Percentiles rank a stretch among this genome's conserved stretches.
Conservation (phyloP, 2,329 filamentous ascomycete genomes). For the Exophiala aquamarina region DNA sequence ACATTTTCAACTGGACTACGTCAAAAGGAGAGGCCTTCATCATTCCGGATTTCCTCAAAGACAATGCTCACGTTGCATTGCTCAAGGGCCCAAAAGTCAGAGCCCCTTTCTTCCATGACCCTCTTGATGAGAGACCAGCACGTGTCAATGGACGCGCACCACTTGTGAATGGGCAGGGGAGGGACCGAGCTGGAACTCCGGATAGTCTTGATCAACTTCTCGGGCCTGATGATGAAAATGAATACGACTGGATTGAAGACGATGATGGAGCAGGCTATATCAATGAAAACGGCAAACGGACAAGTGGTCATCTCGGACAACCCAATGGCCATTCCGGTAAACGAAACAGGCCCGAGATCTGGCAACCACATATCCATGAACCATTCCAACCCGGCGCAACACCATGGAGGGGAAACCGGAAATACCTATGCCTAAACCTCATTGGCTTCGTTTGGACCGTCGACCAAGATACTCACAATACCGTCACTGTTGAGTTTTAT, state of each 20-base stretch:
- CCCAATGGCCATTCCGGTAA: constrained; percentile 49
- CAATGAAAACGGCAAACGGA: constrained; percentile 64
- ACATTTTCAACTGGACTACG: constrained; percentile 87
- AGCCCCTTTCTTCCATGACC: constrained; percentile 83
- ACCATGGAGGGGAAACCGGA: constrained; percentile 90
- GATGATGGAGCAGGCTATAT: constrained; percentile 92
- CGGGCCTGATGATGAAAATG: constrained; percentile 58
- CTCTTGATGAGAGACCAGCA: constrained; percentile 66
- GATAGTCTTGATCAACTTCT: constrained; percentile 85
- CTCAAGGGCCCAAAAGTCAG: constrained; percentile 52
- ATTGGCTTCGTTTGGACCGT: constrained; percentile 97
- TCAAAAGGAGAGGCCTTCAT: constrained; percentile 93
- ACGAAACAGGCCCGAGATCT: constrained; percentile 48
- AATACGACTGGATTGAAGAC: constrained; percentile 85
- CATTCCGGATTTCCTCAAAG: constrained; percentile 67
- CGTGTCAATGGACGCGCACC: constrained; percentile 57
- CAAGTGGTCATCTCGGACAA: constrained; percentile 50
- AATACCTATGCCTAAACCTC: constrained; percentile 90
- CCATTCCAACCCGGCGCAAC: constrained; percentile 93
- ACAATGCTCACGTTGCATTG: constrained; percentile 54
- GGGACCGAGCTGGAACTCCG: constrained; percentile 60
- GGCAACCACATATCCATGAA: constrained; percentile 71
- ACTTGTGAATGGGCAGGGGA: constrained; percentile 51
- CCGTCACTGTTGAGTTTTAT: constrained; percentile 95
- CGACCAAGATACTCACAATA: constrained; percentile 89